Evolutionary conservation across 2,329 filamentous ascomycete genomes (phyloP).

Genomic region (Boeremia exigua): DNA sequence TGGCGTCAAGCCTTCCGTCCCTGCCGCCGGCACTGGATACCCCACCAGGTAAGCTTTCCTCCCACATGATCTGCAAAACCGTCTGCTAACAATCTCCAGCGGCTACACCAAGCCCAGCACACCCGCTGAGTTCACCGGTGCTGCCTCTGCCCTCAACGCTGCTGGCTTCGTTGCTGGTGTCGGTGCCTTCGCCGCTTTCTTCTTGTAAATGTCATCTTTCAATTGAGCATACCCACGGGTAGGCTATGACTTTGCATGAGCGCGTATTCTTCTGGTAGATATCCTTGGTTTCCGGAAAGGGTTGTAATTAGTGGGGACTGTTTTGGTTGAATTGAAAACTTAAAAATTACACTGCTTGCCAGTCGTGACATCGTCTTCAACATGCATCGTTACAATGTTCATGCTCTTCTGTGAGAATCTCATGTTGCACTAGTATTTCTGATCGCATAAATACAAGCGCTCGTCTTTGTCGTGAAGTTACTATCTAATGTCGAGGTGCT

Average conservation of each 20-base stretch:
- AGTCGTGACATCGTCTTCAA: too few species aligned
- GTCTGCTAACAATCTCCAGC: conserved; percentile 23
- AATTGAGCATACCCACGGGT: conserved; percentile 37
- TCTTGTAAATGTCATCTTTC: conserved; percentile 51
- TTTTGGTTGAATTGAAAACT: conserved; percentile 32
- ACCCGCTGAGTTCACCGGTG: conserved; percentile 47
- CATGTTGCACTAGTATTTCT: too few species aligned
- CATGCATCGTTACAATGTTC: too few species aligned
- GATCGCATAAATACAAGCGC: too few species aligned
- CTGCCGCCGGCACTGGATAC: conserved; percentile 37
- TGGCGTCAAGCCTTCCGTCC: conserved; percentile 21
- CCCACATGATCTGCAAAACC: neutral
- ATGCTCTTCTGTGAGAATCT: too few species aligned
- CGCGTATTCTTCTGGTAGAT: conserved; percentile 35
- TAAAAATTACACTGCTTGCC: neutral
- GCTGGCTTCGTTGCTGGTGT: conserved; percentile 49
- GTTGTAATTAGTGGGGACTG: conserved; percentile 37
- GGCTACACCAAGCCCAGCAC: conserved; percentile 39
- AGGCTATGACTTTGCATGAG: conserved; percentile 51
- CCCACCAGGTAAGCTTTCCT: conserved; percentile 39
- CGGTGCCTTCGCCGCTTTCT: conserved; percentile 51
- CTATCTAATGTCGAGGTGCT: too few species aligned
- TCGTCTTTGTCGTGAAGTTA: too few species aligned
- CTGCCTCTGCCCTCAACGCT: conserved; percentile 45
- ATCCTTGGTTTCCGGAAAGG: conserved; percentile 34